Percentiles rank a stretch among this genome's conserved stretches.
These are phyloP conservation scores for Fusarium denticulatum DNA, from an alignment of 2,329 filamentous ascomycete species.

Conservation along the genomic window DNA sequence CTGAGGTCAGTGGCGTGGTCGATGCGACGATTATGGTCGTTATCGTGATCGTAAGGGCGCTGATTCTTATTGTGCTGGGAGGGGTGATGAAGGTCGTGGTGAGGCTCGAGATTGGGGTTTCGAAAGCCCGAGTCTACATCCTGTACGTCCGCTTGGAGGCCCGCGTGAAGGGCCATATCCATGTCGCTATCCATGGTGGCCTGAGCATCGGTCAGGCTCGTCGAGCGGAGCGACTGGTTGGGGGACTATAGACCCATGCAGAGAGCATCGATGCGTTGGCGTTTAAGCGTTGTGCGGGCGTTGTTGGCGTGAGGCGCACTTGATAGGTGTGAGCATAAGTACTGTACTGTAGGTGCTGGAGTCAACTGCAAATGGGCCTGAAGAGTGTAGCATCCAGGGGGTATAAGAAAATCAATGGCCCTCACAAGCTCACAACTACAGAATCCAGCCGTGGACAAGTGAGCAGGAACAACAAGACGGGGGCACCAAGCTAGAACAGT, in stretches of 20 bases:
- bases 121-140: slow-evolving; percentile 35
- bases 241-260: slow-evolving; percentile 56
- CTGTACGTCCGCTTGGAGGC: slow-evolving; percentile 43
- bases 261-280: slow-evolving; percentile 61
- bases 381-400: slow-evolving; percentile 26
- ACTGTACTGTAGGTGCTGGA: slow-evolving; percentile 26
- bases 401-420: slow-evolving; percentile 23
- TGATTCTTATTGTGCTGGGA: slow-evolving; percentile 46
- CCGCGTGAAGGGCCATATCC: slow-evolving; percentile 47
- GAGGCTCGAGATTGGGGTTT: slow-evolving; percentile 40
- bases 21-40: slow-evolving; percentile 43
- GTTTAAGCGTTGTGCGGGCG: slow-evolving; percentile 48
- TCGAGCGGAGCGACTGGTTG: slow-evolving; percentile 54
- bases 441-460: slow-evolving; percentile 33
- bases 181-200: slow-evolving; percentile 59
- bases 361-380: slow-evolving; percentile 16
- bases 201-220: slow-evolving; percentile 57
- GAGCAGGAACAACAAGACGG: slow-evolving; percentile 33
- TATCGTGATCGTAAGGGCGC: slow-evolving; percentile 43
- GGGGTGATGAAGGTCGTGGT: slow-evolving; percentile 37
- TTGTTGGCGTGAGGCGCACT: slow-evolving; percentile 39
- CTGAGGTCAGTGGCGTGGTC: slow-evolving; percentile 21
- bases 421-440: slow-evolving; percentile 33
- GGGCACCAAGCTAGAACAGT: slow-evolving; percentile 14
- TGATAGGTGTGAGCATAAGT: slow-evolving; percentile 36